Base-by-base conservation (phyloP, 148 eudicot genomes). In the Spergularia marina region DNA sequence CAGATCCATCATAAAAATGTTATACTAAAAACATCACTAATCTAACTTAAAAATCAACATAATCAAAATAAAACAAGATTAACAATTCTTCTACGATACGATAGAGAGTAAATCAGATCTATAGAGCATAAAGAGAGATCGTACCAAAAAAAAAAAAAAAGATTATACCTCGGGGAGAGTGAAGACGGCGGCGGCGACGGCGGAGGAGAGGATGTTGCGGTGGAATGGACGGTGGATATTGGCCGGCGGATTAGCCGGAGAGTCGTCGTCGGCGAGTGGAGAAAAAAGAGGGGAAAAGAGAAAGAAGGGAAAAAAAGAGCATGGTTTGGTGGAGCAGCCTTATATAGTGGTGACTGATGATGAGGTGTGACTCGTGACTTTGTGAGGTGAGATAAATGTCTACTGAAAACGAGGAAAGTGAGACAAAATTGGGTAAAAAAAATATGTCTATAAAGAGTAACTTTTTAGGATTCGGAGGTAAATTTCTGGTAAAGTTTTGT, bases 241-340 rank as follows among this genome's bases (percentile, higher is more conserved):
- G 12, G 71, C 63, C 82, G 78, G 67, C 39, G 76, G 54, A 5
- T 12, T 68, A 20, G 55, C 78, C 70, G 75, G 78, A 41, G 67
- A 58, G 14, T 39, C 52, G 76, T 12, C 71, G 71, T 12, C 53
- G 78, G 57, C 76, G 83, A 56, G 14, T 75, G 53, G 67, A 68
- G 17, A 66, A 25, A 36, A 14, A 20, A 71, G 64, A 34, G 53
- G 66, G 63, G 34, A 20, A 53, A 72, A 83, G 68, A 73, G 82
- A 36, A 70, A 69, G 74, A 81, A 76, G 74, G 79, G 76, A 83
- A 86, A 90, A 87, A 84, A 78, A 40, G 65, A 34, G 23, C 80
- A 68, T 71, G 53, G 53, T n/a, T 36, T 40, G 85, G 80, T 56
- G 73, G 81, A 82, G 74, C 40, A 36, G 44, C 39, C 15, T 77